Evolutionary conservation across 306 rosid genomes (phyloP).

Genomic region (Cicer arietinum): DNA sequence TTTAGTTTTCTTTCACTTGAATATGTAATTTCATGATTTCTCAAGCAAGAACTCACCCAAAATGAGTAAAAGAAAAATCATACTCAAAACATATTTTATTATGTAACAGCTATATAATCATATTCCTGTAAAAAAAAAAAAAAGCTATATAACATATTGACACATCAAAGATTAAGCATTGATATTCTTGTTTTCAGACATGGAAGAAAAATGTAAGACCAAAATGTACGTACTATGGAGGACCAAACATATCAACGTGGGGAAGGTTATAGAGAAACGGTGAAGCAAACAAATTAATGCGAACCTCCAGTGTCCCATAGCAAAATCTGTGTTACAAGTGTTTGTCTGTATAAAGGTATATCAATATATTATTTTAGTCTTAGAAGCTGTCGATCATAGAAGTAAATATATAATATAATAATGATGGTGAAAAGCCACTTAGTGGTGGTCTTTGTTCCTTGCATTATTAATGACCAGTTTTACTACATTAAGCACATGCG

Average conservation of each 20-base stretch:
- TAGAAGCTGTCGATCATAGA: neutral
- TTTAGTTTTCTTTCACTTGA: too few relatives aligned
- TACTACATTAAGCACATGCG: too few relatives aligned
- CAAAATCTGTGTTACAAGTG: neutral
- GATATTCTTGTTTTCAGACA: conserved; percentile 48
- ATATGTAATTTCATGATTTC: neutral
- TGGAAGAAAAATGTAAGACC: conserved; percentile 48
- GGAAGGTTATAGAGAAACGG: neutral
- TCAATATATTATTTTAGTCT: neutral
- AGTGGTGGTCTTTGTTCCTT: too few relatives aligned
- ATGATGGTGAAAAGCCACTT: too few relatives aligned
- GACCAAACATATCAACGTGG: neutral
- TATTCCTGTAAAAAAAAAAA: too few relatives aligned
- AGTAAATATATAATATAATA: too few relatives aligned
- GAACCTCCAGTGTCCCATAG: neutral
- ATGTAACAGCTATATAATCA: neutral
- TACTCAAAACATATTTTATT: neutral
- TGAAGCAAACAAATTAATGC: neutral
- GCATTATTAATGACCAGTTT: too few relatives aligned
- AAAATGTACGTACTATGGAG: neutral
- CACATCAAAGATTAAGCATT: conserved; percentile 28
- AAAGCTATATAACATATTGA: too few relatives aligned
- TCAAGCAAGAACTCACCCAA: neutral
- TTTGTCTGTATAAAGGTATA: neutral
- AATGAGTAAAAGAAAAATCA: neutral